Evolutionary conservation across 2,329 filamentous ascomycete genomes (phyloP).

Genomic region (Raffaelea arxii): DNA sequence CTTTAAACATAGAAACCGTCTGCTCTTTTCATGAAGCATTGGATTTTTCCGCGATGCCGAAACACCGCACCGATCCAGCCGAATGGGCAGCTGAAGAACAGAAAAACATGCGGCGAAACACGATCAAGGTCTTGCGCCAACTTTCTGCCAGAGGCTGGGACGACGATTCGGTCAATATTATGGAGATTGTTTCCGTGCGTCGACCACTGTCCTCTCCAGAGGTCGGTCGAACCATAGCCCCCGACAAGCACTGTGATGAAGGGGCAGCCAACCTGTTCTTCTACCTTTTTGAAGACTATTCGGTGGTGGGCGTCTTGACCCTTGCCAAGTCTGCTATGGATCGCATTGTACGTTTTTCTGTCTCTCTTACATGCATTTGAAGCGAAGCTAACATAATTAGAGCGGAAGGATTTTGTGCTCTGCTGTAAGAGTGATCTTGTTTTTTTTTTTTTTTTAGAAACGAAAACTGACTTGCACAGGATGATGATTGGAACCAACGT

Average conservation of each 20-base stretch:
- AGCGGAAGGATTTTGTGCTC: too few species aligned
- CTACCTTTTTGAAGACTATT: conserved; percentile 59
- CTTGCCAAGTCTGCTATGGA: conserved; percentile 34
- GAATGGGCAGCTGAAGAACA: conserved; percentile 20
- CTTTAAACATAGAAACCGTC: conserved; percentile 52
- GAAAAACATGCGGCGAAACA: conserved; percentile 27
- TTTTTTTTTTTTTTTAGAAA: neutral
- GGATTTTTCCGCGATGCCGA: conserved; percentile 17
- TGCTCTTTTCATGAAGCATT: conserved; percentile 59
- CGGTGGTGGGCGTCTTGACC: conserved; percentile 45
- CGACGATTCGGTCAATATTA: conserved; percentile 26
- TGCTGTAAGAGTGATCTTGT: neutral
- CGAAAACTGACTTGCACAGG: conserved; percentile 8
- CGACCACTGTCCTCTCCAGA: conserved; percentile 15
- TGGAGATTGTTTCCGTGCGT: conserved; percentile 30
- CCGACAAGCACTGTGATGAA: conserved; percentile 28
- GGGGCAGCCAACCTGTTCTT: conserved; percentile 53
- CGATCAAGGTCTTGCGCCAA: conserved; percentile 26
- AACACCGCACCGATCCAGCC: conserved; percentile 12
- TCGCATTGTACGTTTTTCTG: conserved; percentile 31
- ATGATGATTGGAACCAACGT: conserved; percentile 16
- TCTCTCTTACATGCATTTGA: neutral
- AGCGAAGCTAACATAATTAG: conserved; percentile 1
- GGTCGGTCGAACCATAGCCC: neutral
- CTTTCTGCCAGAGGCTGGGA: conserved; percentile 27